phyloP scores from a whole-genome alignment of 148 eudicot species.

The Rhododendron vialii region DNA sequence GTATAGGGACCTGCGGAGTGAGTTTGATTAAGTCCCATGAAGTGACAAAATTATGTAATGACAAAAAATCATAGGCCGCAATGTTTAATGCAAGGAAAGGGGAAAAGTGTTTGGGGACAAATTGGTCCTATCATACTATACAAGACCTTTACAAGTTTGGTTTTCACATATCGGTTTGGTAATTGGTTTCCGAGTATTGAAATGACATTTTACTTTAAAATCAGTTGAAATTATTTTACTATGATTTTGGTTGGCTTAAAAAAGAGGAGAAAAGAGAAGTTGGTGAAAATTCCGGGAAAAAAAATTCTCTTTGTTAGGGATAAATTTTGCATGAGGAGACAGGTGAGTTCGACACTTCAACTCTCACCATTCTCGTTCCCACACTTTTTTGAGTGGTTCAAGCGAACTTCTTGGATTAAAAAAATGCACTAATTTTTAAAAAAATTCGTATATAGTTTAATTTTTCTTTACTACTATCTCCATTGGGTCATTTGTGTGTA shows the following conservation, averaged over 20 bases:
- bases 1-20: background rate
- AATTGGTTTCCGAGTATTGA: background rate
- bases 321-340: too few species aligned
- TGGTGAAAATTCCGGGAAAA: too few species aligned
- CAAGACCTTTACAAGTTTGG: background rate
- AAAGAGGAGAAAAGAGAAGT: background rate
- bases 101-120: background rate
- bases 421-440: too few species aligned
- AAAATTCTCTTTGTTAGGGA: too few species aligned
- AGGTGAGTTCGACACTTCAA: too few species aligned
- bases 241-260: background rate
- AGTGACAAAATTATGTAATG: background rate
- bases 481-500: too few species aligned
- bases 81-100: background rate
- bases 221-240: background rate
- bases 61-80: too few species aligned
- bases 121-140: background rate
- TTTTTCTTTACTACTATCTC: too few species aligned
- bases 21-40: background rate
- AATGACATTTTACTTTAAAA: background rate
- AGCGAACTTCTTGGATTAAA: too few species aligned
- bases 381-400: too few species aligned
- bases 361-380: too few species aligned
- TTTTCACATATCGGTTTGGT: background rate
- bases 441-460: too few species aligned